phyloP scores from a whole-genome alignment of 225 moss, liverwort and hornwort genomes.

The Lunularia cruciata region DNA sequence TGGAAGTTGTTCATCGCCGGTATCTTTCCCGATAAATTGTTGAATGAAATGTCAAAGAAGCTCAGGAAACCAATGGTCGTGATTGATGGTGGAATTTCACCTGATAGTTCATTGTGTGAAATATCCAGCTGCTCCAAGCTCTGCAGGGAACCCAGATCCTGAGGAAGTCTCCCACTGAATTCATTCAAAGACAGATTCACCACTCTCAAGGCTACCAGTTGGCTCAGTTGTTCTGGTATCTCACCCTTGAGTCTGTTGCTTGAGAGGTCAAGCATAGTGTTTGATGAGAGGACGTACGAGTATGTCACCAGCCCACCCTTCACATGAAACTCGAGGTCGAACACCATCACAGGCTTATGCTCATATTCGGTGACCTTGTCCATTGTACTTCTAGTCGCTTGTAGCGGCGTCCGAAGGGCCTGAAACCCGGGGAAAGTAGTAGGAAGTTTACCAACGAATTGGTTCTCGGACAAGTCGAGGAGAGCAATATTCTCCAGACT shows the following conservation, averaged over 20 bases:
- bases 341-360: slow-evolving; percentile 13
- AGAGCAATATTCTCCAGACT: not conserved
- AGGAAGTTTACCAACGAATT: slow-evolving; percentile 29
- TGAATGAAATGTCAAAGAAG: slow-evolving; percentile 13
- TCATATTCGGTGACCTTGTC: not conserved
- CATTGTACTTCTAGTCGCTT: too few relatives aligned
- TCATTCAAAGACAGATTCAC: slow-evolving; percentile 24
- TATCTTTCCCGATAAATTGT: not conserved
- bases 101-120: not conserved
- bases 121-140: slow-evolving; percentile 3
- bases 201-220: not conserved
- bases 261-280: not conserved
- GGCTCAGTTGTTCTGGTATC: slow-evolving; percentile 19
- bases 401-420: not conserved
- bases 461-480: slow-evolving; percentile 26
- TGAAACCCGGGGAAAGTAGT: not conserved
- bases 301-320: not conserved
- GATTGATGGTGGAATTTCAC: not conserved
- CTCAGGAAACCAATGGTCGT: too few relatives aligned
- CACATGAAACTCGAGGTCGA: not conserved
- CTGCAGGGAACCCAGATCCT: slow-evolving; percentile 6
- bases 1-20: not conserved
- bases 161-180: slow-evolving; percentile 19
- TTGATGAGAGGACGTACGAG: not conserved
- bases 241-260: slow-evolving; percentile 20